Conservation (phyloP, 164 flowering plant genomes). For the Magnolia sinica region DNA sequence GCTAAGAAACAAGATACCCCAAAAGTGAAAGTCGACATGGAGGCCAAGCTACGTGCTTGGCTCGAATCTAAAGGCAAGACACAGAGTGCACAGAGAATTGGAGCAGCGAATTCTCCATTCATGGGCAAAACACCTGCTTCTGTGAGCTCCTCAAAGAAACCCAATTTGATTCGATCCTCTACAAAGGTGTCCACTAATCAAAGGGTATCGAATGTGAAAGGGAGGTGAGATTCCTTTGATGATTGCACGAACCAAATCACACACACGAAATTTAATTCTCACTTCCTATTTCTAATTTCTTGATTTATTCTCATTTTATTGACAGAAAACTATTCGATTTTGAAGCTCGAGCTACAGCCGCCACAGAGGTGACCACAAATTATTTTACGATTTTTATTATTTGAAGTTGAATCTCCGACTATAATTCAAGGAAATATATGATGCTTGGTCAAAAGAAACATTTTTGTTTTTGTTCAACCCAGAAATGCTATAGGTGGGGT, state of each 20-base stretch:
- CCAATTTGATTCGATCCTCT: slow-evolving; percentile 21
- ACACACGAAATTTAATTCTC: neutral
- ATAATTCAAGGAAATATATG: neutral
- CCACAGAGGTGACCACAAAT: slow-evolving; percentile 28
- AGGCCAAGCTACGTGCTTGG: slow-evolving; percentile 79
- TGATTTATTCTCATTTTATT: neutral
- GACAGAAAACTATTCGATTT: slow-evolving; percentile 21
- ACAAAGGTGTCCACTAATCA: slow-evolving; percentile 25
- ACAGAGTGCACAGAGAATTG: slow-evolving; percentile 47
- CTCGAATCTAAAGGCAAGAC: slow-evolving; percentile 89
- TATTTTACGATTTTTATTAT: neutral
- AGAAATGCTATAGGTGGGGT: too few species aligned
- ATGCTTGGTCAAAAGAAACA: neutral
- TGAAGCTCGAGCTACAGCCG: slow-evolving; percentile 21
- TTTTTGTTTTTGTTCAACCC: too few species aligned
- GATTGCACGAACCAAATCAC: neutral
- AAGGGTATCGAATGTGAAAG: slow-evolving; percentile 19
- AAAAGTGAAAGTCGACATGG: slow-evolving; percentile 71
- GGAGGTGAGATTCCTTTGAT: slow-evolving; percentile 33
- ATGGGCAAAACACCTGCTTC: slow-evolving; percentile 44
- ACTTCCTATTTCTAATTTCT: neutral
- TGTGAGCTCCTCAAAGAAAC: slow-evolving; percentile 37
- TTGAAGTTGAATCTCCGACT: neutral
- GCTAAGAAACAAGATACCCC: slow-evolving; percentile 55
- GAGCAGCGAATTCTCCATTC: slow-evolving; percentile 42